phyloP scores from a whole-genome alignment of 139 green algal species.

The Coccomyxa sp. region DNA sequence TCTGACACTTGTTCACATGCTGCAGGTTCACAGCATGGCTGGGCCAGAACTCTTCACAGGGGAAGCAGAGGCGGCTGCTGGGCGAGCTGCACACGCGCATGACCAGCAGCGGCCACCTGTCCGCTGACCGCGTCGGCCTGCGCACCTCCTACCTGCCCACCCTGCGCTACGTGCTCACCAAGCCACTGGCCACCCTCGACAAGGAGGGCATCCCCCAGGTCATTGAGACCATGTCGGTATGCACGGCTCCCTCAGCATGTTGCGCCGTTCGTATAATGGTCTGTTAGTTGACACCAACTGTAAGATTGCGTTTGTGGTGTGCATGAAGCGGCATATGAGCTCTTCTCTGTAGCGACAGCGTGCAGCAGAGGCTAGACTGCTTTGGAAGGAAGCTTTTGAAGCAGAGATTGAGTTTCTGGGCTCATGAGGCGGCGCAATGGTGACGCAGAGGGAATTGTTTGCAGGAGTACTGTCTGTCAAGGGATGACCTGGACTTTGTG shows the following conservation, averaged over 20 bases:
- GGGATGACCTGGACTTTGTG: constrained; percentile 55
- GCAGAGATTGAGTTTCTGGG: not conserved
- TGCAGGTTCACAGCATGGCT: constrained; percentile 91
- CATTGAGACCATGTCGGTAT: constrained; percentile 27
- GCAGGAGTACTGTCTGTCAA: constrained; percentile 58
- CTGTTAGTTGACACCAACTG: not conserved
- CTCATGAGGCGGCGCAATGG: not conserved
- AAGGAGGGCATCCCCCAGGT: constrained; percentile 64
- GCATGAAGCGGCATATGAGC: not conserved
- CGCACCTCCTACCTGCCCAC: constrained; percentile 65
- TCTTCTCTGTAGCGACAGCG: not conserved
- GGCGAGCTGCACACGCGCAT: constrained; percentile 83
- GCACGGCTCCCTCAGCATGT: not conserved
- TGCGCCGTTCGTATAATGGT: not conserved
- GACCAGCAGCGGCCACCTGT: constrained; percentile 36
- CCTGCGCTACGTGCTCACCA: constrained; percentile 51
- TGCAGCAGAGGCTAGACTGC: constrained; percentile 19
- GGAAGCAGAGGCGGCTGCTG: constrained; percentile 89
- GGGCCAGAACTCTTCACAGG: constrained; percentile 74
- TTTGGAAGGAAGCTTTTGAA: not conserved
- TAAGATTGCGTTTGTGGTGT: not conserved
- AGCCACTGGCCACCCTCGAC: constrained; percentile 42
- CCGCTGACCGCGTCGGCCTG: constrained; percentile 27
- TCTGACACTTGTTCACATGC: too few species aligned
- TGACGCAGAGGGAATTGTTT: constrained; percentile 17